Percentiles rank a stretch among this genome's conserved stretches.
Evolutionary conservation across 2,329 filamentous ascomycete species (phyloP).

Genomic region (Geosmithia morbida): DNA sequence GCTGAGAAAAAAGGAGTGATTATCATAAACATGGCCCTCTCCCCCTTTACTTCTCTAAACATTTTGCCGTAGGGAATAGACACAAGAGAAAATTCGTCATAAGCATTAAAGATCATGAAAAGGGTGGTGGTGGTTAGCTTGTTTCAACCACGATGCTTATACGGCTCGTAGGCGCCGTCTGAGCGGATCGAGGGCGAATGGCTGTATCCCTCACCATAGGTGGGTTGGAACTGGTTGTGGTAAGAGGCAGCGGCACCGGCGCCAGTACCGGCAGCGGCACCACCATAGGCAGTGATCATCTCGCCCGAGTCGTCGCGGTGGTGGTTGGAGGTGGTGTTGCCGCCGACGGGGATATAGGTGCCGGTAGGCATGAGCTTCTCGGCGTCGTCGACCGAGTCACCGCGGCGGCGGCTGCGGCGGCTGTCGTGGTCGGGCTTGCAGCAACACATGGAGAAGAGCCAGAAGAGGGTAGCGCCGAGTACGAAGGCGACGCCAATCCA

Average conservation of each 20-base stretch:
- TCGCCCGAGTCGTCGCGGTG: constrained; percentile 18
- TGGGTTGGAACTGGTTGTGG: constrained; percentile 11
- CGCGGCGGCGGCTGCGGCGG: constrained; percentile 15
- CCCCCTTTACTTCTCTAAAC: background rate
- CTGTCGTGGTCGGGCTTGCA: constrained; percentile 41
- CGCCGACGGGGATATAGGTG: constrained; percentile 19
- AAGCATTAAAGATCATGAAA: background rate
- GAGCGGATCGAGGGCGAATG: constrained; percentile 23
- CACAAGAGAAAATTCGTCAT: background rate
- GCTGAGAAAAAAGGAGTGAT: background rate
- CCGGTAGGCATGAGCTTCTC: constrained; percentile 34
- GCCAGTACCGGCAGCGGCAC: background rate
- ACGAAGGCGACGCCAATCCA: constrained; percentile 75
- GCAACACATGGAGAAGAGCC: constrained; percentile 86
- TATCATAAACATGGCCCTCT: background rate
- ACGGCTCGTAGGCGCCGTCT: constrained; percentile 50
- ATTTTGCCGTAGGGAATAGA: background rate
- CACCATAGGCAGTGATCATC: constrained; percentile 5
- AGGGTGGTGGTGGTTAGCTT: background rate
- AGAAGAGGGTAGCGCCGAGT: constrained; percentile 68
- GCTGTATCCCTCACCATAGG: constrained; percentile 11
- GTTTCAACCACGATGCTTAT: constrained; percentile 37
- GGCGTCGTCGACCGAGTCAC: constrained; percentile 18
- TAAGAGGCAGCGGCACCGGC: background rate
- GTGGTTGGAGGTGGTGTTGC: constrained; percentile 15